phyloP scores from a whole-genome alignment of 805 yeast genomes.

The Jamesozyma jinghongensis region DNA sequence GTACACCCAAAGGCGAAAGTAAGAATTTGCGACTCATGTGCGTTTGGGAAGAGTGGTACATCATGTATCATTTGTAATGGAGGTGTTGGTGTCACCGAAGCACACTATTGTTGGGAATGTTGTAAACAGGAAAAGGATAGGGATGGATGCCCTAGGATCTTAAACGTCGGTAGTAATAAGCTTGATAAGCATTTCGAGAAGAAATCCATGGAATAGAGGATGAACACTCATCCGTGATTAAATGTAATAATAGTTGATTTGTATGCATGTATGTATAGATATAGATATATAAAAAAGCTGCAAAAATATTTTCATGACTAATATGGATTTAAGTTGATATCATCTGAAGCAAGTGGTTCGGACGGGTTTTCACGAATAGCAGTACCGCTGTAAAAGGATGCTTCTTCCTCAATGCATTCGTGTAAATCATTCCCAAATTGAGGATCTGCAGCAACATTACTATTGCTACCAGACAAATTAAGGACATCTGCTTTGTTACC shows the following conservation, averaged over 20 bases:
- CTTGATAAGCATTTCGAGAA: constrained; percentile 57
- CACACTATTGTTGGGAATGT: constrained; percentile 81
- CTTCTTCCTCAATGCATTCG: neutral
- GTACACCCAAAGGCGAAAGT: constrained; percentile 63
- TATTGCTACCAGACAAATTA: no score
- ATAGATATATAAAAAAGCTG: no score
- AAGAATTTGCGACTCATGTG: constrained; percentile 75
- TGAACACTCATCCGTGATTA: neutral
- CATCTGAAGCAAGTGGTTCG: no score
- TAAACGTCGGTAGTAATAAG: constrained; percentile 71
- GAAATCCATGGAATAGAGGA: constrained; percentile 19
- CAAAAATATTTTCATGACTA: no score
- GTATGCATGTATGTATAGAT: no score
- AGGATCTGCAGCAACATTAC: no score
- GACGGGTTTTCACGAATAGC: neutral
- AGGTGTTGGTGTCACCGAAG: constrained; percentile 44
- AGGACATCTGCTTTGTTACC: no score
- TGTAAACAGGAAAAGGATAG: constrained; percentile 68
- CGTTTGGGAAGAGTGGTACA: constrained; percentile 55
- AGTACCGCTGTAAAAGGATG: neutral
- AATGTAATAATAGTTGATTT: no score
- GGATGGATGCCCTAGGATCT: constrained; percentile 86
- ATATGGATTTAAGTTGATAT: no score
- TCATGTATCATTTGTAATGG: constrained; percentile 73
- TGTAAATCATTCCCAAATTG: neutral